Percentiles rank a stretch among this genome's conserved stretches.
Conservation (phyloP, 2,329 filamentous ascomycete genomes). For the Exophiala sp. region DNA sequence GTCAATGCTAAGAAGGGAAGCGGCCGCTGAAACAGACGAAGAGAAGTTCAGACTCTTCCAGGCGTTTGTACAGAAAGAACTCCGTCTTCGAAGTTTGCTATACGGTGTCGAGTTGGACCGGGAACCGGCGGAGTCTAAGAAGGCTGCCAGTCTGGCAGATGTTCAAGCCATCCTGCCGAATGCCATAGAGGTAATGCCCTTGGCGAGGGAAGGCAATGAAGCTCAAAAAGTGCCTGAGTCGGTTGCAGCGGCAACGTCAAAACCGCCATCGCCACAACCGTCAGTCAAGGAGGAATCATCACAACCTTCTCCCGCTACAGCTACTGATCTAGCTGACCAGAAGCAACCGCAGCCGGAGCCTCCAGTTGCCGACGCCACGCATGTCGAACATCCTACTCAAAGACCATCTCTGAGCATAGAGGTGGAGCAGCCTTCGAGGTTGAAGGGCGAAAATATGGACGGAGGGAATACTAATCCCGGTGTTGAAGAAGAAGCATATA, state of each 20-base stretch:
- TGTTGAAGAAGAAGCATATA: conserved; percentile 39
- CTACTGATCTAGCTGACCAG: neutral
- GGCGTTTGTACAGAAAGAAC: conserved; percentile 45
- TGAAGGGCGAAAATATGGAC: conserved; percentile 14
- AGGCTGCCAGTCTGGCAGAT: conserved; percentile 20
- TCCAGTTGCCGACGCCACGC: neutral
- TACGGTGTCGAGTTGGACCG: conserved; percentile 45
- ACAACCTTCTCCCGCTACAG: neutral
- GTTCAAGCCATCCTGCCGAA: conserved; percentile 14
- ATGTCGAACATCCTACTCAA: neutral
- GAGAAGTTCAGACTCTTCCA: conserved; percentile 51
- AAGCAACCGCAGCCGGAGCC: neutral
- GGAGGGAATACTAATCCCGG: conserved; percentile 27
- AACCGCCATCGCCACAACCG: neutral
- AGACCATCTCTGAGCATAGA: neutral
- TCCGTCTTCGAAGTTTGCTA: conserved; percentile 43
- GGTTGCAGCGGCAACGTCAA: neutral
- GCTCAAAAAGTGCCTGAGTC: neutral
- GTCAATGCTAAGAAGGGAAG: conserved; percentile 50
- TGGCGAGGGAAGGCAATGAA: neutral
- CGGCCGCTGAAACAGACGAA: conserved; percentile 43
- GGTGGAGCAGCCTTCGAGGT: neutral
- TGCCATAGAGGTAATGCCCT: neutral
- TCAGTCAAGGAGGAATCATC: neutral
- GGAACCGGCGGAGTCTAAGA: conserved; percentile 16